These are phyloP conservation scores for Amanita pseudoporphyria DNA, from an alignment of 768 basidiomycete species.

Conservation along the genomic window DNA sequence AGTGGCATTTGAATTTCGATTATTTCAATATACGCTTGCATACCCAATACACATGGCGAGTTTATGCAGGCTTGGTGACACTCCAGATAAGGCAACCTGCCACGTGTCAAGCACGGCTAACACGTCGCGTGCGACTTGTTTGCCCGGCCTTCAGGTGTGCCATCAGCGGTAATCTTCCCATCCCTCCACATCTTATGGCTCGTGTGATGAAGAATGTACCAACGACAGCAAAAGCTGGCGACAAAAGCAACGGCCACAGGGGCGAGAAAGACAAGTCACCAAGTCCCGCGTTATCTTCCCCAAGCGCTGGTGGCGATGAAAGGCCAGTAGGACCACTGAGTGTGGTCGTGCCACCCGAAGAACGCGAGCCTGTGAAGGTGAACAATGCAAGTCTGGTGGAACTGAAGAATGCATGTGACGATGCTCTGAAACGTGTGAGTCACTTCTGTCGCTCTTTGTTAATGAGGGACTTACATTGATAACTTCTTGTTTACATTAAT, in stretches of 20 bases:
- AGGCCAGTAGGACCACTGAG: slow-evolving; percentile 48
- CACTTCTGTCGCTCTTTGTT: slow-evolving; percentile 2
- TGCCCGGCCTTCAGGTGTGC: too few species aligned
- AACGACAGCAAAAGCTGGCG: neutral
- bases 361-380: slow-evolving; percentile 49
- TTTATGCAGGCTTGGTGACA: neutral
- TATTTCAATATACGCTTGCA: too few species aligned
- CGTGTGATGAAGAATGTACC: neutral
- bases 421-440: slow-evolving; percentile 79
- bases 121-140: slow-evolving; percentile 1
- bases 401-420: slow-evolving; percentile 72
- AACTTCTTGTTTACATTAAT: slow-evolving; percentile 7
- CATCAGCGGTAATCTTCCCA: neutral
- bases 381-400: slow-evolving; percentile 50
- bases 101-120: neutral
- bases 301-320: slow-evolving; percentile 15
- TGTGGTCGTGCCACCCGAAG: slow-evolving; percentile 29
- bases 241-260: neutral
- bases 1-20: too few species aligned
- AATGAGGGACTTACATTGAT: neutral
- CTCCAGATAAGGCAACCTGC: neutral
- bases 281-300: neutral
- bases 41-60: neutral
- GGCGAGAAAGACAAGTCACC: neutral
- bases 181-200: neutral